Percentiles rank a stretch among this genome's conserved stretches.
phyloP scores from a whole-genome alignment of 2,329 filamentous ascomycete genomes.

The Huntiella moniliformis region DNA sequence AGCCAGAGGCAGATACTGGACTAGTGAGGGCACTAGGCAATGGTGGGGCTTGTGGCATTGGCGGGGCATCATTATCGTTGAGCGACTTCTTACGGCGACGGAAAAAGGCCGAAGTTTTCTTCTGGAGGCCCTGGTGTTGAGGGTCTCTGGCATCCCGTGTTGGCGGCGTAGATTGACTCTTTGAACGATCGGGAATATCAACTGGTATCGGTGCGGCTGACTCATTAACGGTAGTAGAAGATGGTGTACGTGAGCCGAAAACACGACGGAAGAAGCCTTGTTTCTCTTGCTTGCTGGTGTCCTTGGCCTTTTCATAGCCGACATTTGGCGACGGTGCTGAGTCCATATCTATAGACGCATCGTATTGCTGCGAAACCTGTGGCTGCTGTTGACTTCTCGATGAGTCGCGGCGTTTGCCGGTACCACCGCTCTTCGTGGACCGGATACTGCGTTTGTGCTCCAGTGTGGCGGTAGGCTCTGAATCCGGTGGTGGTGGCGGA shows the following conservation, averaged over 20 bases:
- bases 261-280: constrained; percentile 86
- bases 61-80: constrained; percentile 44
- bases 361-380: constrained; percentile 15
- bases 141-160: constrained; percentile 28
- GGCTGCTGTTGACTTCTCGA: constrained; percentile 12
- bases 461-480: constrained; percentile 37
- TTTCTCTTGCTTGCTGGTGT: constrained; percentile 41
- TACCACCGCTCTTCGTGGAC: constrained; percentile 28
- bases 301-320: constrained; percentile 40
- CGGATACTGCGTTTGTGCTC: constrained; percentile 39
- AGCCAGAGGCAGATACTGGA: neutral
- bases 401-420: constrained; percentile 6
- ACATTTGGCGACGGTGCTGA: constrained; percentile 39
- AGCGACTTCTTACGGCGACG: constrained; percentile 81
- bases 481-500: constrained; percentile 26
- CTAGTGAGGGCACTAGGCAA: constrained; percentile 13
- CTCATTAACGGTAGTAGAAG: constrained; percentile 14
- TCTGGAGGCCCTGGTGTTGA: constrained; percentile 43
- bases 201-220: constrained; percentile 13
- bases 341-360: constrained; percentile 24
- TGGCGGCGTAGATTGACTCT: constrained; percentile 24
- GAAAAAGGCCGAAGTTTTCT: constrained; percentile 91
- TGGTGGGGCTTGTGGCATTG: constrained; percentile 31
- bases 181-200: constrained; percentile 17
- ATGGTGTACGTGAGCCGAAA: constrained; percentile 53